Percentiles rank a stretch among this genome's conserved stretches.
These are phyloP conservation scores for Ascochyta pisi DNA, from an alignment of 2,329 filamentous ascomycete species.

Conservation along the genomic window DNA sequence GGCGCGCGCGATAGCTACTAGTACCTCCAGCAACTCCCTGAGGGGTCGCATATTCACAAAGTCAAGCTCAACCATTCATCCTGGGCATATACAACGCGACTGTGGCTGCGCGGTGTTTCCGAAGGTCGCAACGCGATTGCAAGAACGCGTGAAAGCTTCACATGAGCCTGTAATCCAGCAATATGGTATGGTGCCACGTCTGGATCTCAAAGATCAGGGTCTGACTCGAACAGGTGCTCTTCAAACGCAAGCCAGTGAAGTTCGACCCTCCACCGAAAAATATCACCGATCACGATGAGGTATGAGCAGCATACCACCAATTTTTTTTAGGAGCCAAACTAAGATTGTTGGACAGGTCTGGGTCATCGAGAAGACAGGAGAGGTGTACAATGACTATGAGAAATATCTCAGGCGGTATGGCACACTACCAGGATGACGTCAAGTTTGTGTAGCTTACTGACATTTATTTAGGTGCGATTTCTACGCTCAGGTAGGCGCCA, in stretches of 20 bases:
- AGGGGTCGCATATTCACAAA: constrained; percentile 19
- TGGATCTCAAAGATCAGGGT: not conserved
- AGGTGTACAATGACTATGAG: constrained; percentile 89
- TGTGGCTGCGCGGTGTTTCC: constrained; percentile 32
- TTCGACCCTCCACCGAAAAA: constrained; percentile 75
- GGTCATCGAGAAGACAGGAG: constrained; percentile 87
- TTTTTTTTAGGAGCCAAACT: constrained; percentile 24
- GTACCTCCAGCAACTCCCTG: constrained; percentile 12
- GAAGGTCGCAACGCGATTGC: constrained; percentile 39
- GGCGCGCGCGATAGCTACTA: constrained; percentile 28
- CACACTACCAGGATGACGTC: constrained; percentile 27
- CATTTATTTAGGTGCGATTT: constrained; percentile 76
- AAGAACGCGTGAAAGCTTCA: constrained; percentile 32
- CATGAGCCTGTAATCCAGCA: constrained; percentile 37
- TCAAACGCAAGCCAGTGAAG: constrained; percentile 93
- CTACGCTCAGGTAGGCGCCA: constrained; percentile 77
- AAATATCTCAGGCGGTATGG: constrained; percentile 81
- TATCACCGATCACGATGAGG: constrained; percentile 83
- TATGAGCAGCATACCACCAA: constrained; percentile 54
- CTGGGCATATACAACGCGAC: constrained; percentile 18
- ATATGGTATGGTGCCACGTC: constrained; percentile 38
- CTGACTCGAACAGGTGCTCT: constrained; percentile 74
- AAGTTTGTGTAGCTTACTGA: constrained; percentile 21
- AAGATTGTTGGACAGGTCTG: constrained; percentile 71
- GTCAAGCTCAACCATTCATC: constrained; percentile 1